phyloP scores from a whole-genome alignment of 2,329 filamentous ascomycete genomes.

The Cladophialophora exuberans region DNA sequence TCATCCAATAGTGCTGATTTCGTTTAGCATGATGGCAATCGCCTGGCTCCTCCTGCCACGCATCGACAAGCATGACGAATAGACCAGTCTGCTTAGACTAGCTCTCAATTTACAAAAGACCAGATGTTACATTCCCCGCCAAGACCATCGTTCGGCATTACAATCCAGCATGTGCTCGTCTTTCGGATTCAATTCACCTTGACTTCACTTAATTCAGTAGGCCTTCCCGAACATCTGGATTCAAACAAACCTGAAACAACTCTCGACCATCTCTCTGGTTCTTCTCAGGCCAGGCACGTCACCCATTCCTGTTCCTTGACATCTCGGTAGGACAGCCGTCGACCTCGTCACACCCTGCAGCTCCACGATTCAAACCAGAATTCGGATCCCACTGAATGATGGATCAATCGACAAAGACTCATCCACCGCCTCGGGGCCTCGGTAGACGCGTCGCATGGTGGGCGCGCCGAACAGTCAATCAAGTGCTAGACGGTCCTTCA shows the following conservation, averaged over 20 bases:
- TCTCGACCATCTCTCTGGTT: neutral
- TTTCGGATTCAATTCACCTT: neutral
- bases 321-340: conserved; percentile 12
- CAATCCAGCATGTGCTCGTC: neutral
- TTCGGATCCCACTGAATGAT: conserved; percentile 9
- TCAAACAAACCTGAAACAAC: conserved; percentile 9
- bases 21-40: conserved; percentile 58
- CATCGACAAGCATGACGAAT: conserved; percentile 55
- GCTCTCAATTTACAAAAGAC: too few species aligned
- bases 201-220: neutral
- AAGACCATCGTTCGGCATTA: neutral
- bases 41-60: conserved; percentile 58
- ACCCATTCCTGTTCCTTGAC: neutral
- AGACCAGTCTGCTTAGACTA: conserved; percentile 25
- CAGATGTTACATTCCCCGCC: neutral
- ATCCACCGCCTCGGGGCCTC: conserved; percentile 17
- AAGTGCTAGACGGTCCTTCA: conserved; percentile 3
- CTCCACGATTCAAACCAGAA: neutral
- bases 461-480: conserved; percentile 17
- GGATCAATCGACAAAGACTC: conserved; percentile 2
- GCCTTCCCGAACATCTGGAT: neutral
- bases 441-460: conserved; percentile 17
- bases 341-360: conserved; percentile 6
- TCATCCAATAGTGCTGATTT: conserved; percentile 58
- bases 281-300: neutral